phyloP scores from a whole-genome alignment of 78 protist genomes.

The Chrysochromulina tobinii region DNA sequence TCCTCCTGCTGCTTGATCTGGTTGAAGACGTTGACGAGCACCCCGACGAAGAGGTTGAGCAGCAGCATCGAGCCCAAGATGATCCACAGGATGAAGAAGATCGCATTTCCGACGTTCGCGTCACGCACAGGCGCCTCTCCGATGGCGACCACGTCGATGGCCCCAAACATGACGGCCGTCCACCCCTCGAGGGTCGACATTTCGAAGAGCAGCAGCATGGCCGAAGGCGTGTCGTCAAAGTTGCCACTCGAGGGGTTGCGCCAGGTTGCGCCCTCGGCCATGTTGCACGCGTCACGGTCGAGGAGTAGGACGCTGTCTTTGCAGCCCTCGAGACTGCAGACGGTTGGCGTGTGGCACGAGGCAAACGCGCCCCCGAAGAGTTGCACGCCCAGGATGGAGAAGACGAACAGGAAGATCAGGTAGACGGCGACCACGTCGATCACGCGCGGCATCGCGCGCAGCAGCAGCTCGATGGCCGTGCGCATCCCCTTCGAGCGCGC shows the following conservation, averaged over 20 bases:
- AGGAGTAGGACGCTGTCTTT: too few species aligned
- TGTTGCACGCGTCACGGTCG: too few species aligned
- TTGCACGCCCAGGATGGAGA: conserved; percentile 49
- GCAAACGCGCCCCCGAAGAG: conserved; percentile 36
- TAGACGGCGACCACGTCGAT: background rate
- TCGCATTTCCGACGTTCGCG: background rate
- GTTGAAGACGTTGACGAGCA: conserved; percentile 12
- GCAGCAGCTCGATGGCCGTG: background rate
- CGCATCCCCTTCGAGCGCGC: background rate
- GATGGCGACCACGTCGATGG: conserved; percentile 5
- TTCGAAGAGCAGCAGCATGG: background rate
- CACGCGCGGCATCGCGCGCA: background rate
- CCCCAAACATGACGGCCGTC: conserved; percentile 11
- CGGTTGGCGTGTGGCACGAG: too few species aligned
- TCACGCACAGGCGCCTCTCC: background rate
- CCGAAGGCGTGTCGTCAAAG: background rate
- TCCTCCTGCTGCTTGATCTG: background rate
- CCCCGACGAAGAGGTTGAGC: background rate
- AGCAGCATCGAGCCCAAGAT: background rate
- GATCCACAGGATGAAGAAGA: background rate
- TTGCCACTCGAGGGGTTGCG: background rate
- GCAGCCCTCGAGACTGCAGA: too few species aligned
- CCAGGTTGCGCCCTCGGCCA: background rate
- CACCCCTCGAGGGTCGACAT: conserved; percentile 12
- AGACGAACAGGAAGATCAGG: background rate